Base-by-base conservation (phyloP, 2,329 filamentous ascomycete genomes). In the Penicillium janthinellum region DNA sequence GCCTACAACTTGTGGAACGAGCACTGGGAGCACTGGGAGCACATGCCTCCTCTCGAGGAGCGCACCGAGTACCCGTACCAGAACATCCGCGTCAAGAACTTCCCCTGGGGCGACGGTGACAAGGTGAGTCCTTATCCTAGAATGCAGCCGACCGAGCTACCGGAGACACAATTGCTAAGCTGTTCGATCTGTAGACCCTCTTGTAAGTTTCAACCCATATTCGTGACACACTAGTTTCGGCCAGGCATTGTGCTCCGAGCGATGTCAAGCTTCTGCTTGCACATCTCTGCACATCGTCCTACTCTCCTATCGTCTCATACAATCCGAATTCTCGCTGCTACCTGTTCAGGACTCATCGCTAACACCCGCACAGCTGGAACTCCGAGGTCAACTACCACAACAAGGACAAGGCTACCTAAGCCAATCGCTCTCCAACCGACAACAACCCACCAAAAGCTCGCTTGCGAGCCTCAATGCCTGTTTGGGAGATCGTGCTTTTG, bases 1-100 rank as follows among this genome's bases (percentile, higher is more conserved):
- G 93, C 93, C 72, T 96, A 90, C 78, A 88, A 88, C 75, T 88
- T 96, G 65, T 99, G 92, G 92, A 88, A 86, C 73, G 91, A 96
- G 83, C 95, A 99, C 82, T 98, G 94, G 94, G 91, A 96, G 81
- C 95, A 99, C 85, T 92, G 90, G 87, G 81, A 79, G 55, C 94
- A 98, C 82, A 81, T 91, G 79, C 87, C 90, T 62, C 90, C 95
- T 67, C 84, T 94, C 70, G 92, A 96, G 84, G 95, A 99, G 83
- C 90, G 91, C 75, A 81, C 85, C 73, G 91, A 98, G 84, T 99
- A 98, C 82, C 83, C 92, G 61, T 99, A 96, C 88, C 91, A 96
- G 87, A 99, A 99, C 86, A 90, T 99, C 79, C 90, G 95, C 77
- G 86, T 87, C 78, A 97, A 95, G 89, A 97, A 96, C 87, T 99